phyloP scores from a whole-genome alignment of 225 moss, liverwort and hornwort species.

The Pleurozium schreberi region DNA sequence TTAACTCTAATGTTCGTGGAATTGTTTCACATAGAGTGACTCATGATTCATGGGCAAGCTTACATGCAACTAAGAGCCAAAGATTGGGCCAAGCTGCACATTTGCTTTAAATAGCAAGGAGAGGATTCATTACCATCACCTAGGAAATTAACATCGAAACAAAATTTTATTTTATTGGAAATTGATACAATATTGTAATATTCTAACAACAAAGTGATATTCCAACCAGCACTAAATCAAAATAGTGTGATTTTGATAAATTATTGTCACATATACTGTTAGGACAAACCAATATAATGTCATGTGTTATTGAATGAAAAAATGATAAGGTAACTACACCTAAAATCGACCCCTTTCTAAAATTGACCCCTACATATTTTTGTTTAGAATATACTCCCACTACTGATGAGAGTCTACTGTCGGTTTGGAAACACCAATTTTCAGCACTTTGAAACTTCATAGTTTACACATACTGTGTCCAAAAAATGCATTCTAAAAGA shows the following conservation, averaged over 20 bases:
- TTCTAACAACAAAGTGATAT: neutral
- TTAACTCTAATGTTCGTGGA: too few species aligned
- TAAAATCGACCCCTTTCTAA: too few species aligned
- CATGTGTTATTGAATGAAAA: neutral
- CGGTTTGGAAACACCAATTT: too few species aligned
- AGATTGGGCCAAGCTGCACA: neutral
- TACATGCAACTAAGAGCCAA: neutral
- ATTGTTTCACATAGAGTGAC: neutral
- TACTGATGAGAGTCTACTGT: too few species aligned
- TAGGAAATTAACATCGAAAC: neutral
- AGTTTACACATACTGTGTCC: too few species aligned
- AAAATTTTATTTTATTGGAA: too few species aligned
- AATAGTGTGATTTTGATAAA: neutral
- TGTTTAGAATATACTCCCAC: too few species aligned
- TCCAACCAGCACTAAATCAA: neutral
- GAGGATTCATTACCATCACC: neutral
- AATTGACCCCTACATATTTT: too few species aligned
- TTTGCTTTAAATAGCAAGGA: neutral
- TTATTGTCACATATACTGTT: neutral
- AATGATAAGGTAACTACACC: neutral
- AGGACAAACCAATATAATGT: neutral
- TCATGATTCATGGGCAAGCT: neutral
- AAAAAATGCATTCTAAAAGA: too few species aligned
- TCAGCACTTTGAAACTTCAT: too few species aligned
- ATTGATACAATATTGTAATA: neutral